A percentile compares a stretch with the other conserved stretches of the same genome.
Evolutionary conservation across 305 asterid species (phyloP).

Genomic region (Fraxinus paxiana): DNA sequence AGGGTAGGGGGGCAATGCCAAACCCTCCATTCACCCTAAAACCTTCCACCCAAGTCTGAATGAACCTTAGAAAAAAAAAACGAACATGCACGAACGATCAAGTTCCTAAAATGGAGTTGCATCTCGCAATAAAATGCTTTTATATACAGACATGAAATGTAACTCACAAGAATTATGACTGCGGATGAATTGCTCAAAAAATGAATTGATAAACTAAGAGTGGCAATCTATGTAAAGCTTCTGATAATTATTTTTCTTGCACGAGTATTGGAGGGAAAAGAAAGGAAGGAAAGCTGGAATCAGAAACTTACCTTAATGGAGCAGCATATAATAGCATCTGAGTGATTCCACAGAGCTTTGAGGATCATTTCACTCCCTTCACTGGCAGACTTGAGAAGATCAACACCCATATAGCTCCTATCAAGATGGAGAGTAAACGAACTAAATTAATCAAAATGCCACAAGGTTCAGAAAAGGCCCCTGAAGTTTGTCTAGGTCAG

Average conservation of each 20-base stretch:
- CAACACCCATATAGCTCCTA: constrained; percentile 70
- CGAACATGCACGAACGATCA: not conserved
- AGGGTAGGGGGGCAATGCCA: not conserved
- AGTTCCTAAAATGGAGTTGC: not conserved
- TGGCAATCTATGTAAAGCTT: not conserved
- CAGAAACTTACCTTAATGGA: constrained; percentile 58
- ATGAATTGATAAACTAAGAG: not conserved
- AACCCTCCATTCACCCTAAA: not conserved
- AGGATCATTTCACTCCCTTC: constrained; percentile 75
- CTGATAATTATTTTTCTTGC: not conserved
- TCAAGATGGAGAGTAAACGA: constrained; percentile 6
- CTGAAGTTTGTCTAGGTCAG: not conserved
- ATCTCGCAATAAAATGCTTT: not conserved
- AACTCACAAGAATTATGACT: not conserved
- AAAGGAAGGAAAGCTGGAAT: not conserved
- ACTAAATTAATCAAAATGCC: not conserved
- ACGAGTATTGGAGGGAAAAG: not conserved
- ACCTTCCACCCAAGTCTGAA: not conserved
- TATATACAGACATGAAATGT: not conserved
- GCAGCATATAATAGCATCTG: constrained; percentile 88
- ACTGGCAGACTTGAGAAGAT: constrained; percentile 57
- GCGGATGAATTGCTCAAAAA: not conserved
- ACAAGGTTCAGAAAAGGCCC: not conserved
- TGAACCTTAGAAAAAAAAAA: not conserved
- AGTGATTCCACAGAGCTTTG: constrained; percentile 78